Conservation (phyloP, 192 early-diverging fungal genomes). For the Mortierella hygrophila region DNA sequence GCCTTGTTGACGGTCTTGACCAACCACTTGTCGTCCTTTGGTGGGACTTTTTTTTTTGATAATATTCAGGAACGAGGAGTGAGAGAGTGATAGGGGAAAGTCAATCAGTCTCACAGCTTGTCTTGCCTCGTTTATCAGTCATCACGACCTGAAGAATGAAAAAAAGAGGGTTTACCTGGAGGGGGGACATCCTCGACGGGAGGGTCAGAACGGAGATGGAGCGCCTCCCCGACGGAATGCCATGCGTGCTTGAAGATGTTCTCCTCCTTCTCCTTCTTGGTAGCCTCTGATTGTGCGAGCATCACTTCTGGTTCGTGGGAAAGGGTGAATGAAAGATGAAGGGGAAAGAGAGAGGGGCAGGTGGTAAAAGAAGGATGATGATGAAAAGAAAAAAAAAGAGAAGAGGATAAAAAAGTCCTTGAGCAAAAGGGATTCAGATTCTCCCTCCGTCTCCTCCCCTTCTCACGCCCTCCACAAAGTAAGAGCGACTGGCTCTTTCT, state of each 20-base stretch:
- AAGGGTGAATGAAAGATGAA: neutral
- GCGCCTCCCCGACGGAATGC: constrained; percentile 38
- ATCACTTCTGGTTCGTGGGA: neutral
- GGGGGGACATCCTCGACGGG: constrained; percentile 38
- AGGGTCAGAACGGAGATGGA: constrained; percentile 40
- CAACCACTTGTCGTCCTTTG: constrained; percentile 50
- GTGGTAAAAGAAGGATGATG: neutral
- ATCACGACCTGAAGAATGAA: neutral
- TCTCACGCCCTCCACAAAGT: neutral
- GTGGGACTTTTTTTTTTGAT: constrained; percentile 30
- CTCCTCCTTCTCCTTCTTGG: constrained; percentile 28
- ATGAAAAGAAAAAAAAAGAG: neutral
- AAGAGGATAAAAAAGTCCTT: neutral
- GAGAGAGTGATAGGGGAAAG: neutral
- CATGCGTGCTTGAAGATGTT: constrained; percentile 45
- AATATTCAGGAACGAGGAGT: neutral
- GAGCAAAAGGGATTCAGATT: neutral
- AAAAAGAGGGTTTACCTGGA: constrained; percentile 17
- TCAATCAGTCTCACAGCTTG: neutral
- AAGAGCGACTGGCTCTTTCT: neutral
- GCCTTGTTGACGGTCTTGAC: constrained; percentile 53
- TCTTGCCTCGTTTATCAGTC: neutral
- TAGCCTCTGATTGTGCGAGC: constrained; percentile 24
- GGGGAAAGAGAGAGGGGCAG: neutral
- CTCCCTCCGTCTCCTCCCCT: neutral